phyloP scores from a whole-genome alignment of 495 filamentous ascomycete genomes.

The Hypoxylon trugodes region DNA sequence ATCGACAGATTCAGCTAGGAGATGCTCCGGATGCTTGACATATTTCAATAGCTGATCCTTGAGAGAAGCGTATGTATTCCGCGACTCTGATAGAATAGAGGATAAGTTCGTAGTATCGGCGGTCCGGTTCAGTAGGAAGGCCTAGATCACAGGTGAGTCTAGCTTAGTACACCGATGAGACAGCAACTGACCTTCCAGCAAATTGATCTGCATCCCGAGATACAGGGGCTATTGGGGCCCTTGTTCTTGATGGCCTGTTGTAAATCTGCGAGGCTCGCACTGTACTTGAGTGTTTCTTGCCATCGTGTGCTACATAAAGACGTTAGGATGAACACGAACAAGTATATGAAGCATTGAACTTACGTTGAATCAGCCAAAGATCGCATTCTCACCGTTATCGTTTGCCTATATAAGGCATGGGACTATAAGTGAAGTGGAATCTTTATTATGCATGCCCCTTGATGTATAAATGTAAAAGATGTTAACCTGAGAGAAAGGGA shows the following conservation, averaged over 20 bases:
- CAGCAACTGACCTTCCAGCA: constrained; percentile 83
- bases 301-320: constrained; percentile 60
- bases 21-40: constrained; percentile 81
- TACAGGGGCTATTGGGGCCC: constrained; percentile 67
- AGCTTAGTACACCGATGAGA: constrained; percentile 3
- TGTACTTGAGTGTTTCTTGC: constrained; percentile 69
- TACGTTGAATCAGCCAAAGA: constrained; percentile 70
- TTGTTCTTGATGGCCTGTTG: constrained; percentile 68
- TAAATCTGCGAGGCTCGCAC: constrained; percentile 68
- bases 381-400: constrained; percentile 59
- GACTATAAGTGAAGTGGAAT: background rate
- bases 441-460: background rate
- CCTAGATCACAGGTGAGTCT: constrained; percentile 53
- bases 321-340: background rate
- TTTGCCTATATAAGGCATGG: constrained; percentile 4
- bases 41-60: constrained; percentile 78
- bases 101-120: constrained; percentile 74
- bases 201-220: constrained; percentile 80
- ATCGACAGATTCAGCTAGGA: constrained; percentile 74
- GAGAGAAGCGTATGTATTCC: constrained; percentile 75
- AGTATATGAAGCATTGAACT: constrained; percentile 5
- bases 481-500: background rate
- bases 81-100: constrained; percentile 68
- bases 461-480: background rate
- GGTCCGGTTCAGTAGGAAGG: constrained; percentile 81